Evolutionary conservation across 495 filamentous ascomycete species (phyloP).

Genomic region (Daldinia vernicosa): DNA sequence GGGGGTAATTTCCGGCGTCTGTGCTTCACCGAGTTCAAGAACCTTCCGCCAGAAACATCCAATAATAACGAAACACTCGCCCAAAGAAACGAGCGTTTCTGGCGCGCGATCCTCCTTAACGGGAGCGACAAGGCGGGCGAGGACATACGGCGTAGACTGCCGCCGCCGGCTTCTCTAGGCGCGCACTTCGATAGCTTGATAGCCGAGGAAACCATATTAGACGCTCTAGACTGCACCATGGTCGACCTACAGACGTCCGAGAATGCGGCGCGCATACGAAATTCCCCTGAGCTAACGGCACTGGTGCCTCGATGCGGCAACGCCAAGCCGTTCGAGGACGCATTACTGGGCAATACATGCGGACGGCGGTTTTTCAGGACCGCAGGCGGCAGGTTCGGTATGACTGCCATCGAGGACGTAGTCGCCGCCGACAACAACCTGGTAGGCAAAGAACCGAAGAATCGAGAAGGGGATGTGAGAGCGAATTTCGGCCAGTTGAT

Average conservation of each 20-base stretch:
- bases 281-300: conserved; percentile 23
- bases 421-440: conserved; percentile 10
- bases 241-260: conserved; percentile 29
- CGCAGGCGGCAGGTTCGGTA: conserved; percentile 30
- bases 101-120: conserved; percentile 39
- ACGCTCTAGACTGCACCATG: conserved; percentile 30
- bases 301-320: conserved; percentile 26
- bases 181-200: conserved; percentile 31
- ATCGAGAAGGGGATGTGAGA: background rate
- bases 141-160: background rate
- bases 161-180: conserved; percentile 2
- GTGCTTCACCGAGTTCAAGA: conserved; percentile 26
- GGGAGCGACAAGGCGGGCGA: background rate
- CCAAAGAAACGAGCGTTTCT: conserved; percentile 29
- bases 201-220: conserved; percentile 31
- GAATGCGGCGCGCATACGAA: conserved; percentile 20
- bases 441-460: background rate
- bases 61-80: conserved; percentile 3
- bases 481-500: conserved; percentile 14
- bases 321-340: conserved; percentile 10
- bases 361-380: conserved; percentile 41
- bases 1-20: conserved; percentile 27
- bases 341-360: conserved; percentile 1
- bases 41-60: background rate
- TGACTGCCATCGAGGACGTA: conserved; percentile 36